Percentiles rank a stretch among this genome's conserved stretches.
phyloP scores from a whole-genome alignment of 305 asterid species.

The Andrographis paniculata region DNA sequence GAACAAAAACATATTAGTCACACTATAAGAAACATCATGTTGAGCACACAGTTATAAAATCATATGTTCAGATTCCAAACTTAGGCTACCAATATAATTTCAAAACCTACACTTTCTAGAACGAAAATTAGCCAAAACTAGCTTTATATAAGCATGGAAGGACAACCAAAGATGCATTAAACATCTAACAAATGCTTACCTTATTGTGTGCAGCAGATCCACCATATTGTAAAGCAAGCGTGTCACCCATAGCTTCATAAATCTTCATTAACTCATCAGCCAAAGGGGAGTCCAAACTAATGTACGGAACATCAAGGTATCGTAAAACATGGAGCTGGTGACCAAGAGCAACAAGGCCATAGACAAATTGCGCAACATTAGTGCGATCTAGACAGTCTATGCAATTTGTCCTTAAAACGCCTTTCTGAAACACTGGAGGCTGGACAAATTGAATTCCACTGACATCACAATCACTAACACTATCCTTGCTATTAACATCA shows the following conservation, averaged over 20 bases:
- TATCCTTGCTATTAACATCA: conserved; percentile 19
- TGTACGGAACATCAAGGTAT: conserved; percentile 36
- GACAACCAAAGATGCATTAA: too few species aligned
- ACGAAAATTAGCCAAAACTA: neutral
- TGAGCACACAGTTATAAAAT: neutral
- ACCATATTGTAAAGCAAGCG: conserved; percentile 90
- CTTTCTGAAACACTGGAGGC: conserved; percentile 58
- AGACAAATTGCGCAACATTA: conserved; percentile 84
- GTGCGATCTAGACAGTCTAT: conserved; percentile 97
- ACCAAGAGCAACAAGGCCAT: conserved; percentile 74
- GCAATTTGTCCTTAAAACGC: conserved; percentile 89
- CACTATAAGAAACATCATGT: neutral
- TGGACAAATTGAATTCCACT: conserved; percentile 25
- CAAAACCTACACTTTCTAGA: neutral
- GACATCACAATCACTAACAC: conserved; percentile 15
- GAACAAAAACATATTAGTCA: neutral
- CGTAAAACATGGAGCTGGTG: conserved; percentile 80
- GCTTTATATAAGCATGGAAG: neutral
- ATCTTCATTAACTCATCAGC: conserved; percentile 72
- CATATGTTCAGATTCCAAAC: conserved; percentile 6
- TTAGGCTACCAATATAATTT: neutral
- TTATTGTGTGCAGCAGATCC: conserved; percentile 98
- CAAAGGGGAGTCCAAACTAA: conserved; percentile 49
- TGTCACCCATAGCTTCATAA: conserved; percentile 94
- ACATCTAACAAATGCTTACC: conserved; percentile 55